Conservation (phyloP, 352 stramenopile species). For the Pythium periplocum region DNA sequence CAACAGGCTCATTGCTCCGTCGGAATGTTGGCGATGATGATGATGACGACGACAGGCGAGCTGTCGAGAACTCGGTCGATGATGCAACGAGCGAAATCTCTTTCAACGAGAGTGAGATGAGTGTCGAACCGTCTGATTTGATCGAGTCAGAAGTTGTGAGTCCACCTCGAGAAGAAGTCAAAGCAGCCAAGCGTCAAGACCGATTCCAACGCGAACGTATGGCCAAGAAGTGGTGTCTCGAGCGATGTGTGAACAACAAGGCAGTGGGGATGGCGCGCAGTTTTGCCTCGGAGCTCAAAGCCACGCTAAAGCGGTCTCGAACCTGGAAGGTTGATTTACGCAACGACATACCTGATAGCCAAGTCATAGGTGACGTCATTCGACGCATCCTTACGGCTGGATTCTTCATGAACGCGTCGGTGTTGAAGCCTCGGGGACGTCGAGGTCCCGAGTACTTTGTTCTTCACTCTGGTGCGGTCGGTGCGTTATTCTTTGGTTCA, state of each 20-base stretch:
- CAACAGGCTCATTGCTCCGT: neutral
- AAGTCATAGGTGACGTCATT: slow-evolving; percentile 7
- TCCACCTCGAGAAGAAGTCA: neutral
- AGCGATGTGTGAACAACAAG: slow-evolving; percentile 18
- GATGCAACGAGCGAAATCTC: slow-evolving; percentile 7
- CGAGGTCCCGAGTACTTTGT: slow-evolving; percentile 15
- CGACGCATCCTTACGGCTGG: slow-evolving; percentile 10
- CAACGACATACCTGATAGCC: neutral
- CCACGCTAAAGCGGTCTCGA: too few species aligned
- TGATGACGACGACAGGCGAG: slow-evolving; percentile 2
- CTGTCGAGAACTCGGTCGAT: slow-evolving; percentile 4
- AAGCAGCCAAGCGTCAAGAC: too few species aligned
- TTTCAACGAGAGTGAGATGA: neutral
- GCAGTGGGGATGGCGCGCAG: slow-evolving; percentile 17
- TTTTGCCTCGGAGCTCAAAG: slow-evolving; percentile 6
- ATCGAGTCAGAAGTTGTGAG: neutral
- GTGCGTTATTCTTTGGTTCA: slow-evolving; percentile 5
- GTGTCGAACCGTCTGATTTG: neutral
- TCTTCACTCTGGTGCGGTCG: slow-evolving; percentile 15
- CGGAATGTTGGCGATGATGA: neutral
- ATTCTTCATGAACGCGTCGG: slow-evolving; percentile 22
- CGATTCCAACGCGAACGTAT: too few species aligned
- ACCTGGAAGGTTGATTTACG: too few species aligned
- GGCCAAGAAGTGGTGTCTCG: slow-evolving; percentile 10
- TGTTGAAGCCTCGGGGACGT: slow-evolving; percentile 10